Percentiles rank a stretch among this genome's conserved stretches.
phyloP scores from a whole-genome alignment of 2,329 filamentous ascomycete species.

The Xylariales sp. region DNA sequence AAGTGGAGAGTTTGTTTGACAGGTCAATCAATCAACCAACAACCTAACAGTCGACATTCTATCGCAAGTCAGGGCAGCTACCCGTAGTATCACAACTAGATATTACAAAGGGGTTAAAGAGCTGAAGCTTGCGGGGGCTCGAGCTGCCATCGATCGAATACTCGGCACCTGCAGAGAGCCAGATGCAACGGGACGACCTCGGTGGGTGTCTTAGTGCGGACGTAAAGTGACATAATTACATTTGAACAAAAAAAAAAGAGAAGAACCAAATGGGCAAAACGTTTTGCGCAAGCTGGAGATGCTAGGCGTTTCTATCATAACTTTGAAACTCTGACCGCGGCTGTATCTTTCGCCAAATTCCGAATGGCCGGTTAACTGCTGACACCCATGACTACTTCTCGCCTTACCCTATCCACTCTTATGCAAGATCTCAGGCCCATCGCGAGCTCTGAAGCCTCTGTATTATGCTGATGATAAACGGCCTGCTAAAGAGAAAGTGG shows the following conservation, averaged over 20 bases:
- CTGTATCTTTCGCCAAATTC: slow-evolving; percentile 40
- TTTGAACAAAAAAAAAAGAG: slow-evolving; percentile 38
- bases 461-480: too few relatives aligned
- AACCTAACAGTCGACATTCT: too few relatives aligned
- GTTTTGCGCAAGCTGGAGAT: slow-evolving; percentile 27
- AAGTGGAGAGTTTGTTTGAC: too few relatives aligned
- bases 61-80: too few relatives aligned
- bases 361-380: slow-evolving; percentile 44
- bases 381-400: slow-evolving; percentile 38
- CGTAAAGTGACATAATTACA: slow-evolving; percentile 32
- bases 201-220: slow-evolving; percentile 36
- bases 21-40: too few relatives aligned
- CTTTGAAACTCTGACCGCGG: slow-evolving; percentile 34
- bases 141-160: slow-evolving; percentile 39
- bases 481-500: too few relatives aligned
- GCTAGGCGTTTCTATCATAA: slow-evolving; percentile 32
- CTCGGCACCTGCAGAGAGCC: slow-evolving; percentile 30
- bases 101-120: too few relatives aligned
- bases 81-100: too few relatives aligned
- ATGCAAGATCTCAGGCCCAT: slow-evolving; percentile 39
- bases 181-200: slow-evolving; percentile 22
- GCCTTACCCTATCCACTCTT: slow-evolving; percentile 35
- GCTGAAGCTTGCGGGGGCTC: slow-evolving; percentile 40
- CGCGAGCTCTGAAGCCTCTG: slow-evolving; percentile 30
- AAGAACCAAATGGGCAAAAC: slow-evolving; percentile 35